phyloP scores from a whole-genome alignment of 2,329 filamentous ascomycete species.

The Diplodia sapinea region DNA sequence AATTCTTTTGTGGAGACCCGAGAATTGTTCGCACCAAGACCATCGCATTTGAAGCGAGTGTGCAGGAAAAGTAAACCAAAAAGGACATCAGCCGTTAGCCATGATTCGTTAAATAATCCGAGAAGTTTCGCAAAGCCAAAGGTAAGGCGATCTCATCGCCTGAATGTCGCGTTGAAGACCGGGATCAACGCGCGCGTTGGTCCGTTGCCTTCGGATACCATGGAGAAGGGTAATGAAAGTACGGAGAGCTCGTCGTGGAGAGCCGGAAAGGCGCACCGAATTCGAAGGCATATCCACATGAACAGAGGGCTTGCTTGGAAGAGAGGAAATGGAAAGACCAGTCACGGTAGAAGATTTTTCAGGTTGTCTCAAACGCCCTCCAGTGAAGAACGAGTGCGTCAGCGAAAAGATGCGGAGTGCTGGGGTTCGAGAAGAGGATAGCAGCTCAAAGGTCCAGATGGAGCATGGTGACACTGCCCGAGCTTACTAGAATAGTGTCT shows the following conservation, averaged over 20 bases:
- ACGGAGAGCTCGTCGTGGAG: background rate
- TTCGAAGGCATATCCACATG: background rate
- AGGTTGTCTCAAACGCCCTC: background rate
- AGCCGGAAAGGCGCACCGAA: background rate
- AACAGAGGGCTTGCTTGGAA: background rate
- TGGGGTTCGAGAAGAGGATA: background rate
- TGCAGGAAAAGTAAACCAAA: slow-evolving; percentile 11
- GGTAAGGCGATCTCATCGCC: background rate
- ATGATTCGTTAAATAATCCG: slow-evolving; percentile 1
- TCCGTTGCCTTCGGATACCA: no score
- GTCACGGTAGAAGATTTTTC: background rate
- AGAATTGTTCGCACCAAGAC: background rate
- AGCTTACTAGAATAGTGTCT: background rate
- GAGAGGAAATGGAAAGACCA: background rate
- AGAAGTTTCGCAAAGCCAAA: background rate
- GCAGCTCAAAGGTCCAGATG: background rate
- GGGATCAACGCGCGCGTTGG: background rate
- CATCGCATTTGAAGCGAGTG: background rate
- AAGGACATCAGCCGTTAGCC: background rate
- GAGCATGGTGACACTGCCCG: background rate
- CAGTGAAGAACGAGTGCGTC: background rate
- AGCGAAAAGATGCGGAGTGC: background rate
- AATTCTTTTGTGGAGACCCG: background rate
- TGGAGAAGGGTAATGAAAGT: background rate
- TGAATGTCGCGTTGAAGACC: background rate